Base-by-base conservation (phyloP, 148 eudicot species). In the Camellia japonica region DNA sequence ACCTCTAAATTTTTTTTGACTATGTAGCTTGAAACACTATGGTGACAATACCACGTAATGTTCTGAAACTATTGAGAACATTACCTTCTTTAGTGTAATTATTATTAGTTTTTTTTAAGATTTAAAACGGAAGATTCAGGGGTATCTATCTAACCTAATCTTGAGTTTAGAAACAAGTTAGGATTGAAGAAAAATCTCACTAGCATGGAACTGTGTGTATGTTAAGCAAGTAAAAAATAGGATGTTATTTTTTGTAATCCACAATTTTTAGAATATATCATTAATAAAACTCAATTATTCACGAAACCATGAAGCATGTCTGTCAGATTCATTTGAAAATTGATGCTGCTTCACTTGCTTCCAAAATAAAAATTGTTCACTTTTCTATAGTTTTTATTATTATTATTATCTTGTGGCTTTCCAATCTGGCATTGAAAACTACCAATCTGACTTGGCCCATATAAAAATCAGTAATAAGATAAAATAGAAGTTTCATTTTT, bases 401-500 rank as follows among this genome's bases (percentile, higher is more conserved):
- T 47, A 46, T 75, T 20, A 15, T 62, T 63, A 7, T 69, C 51
- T 69, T 42, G 23, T 12, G 30, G 64, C 59, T 71, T 44, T 74
- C 16, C 65, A 38, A 30, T 65, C 72, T 81, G 85, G 82, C 87
- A 82, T 83, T 82, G 85, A 82, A 44, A 81, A 74, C 43, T 71
- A 62, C 74, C 63, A 55, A 70, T 78, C 59, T 72, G 82, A 52
- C 65, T 68, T 75, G 12, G 10, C 19, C 60, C 6, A 41, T 65
- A 64, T 54, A 74, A 56, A 72, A 47, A 52, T 30, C 73, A 66
- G 58, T 77, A 84, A 74, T 65, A 83, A 77, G 85, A 83, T 87
- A 86, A 86, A 85, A 87, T 66, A 89, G 89, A 87, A 86, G 89
- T 82, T 86, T 83, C 83, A 68, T 79, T 76, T 78, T 79, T 76